Percentiles rank a stretch among this genome's conserved stretches.
These are phyloP conservation scores for Rutstroemia sp. DNA, from an alignment of 2,329 filamentous ascomycete genomes.

Conservation along the genomic window DNA sequence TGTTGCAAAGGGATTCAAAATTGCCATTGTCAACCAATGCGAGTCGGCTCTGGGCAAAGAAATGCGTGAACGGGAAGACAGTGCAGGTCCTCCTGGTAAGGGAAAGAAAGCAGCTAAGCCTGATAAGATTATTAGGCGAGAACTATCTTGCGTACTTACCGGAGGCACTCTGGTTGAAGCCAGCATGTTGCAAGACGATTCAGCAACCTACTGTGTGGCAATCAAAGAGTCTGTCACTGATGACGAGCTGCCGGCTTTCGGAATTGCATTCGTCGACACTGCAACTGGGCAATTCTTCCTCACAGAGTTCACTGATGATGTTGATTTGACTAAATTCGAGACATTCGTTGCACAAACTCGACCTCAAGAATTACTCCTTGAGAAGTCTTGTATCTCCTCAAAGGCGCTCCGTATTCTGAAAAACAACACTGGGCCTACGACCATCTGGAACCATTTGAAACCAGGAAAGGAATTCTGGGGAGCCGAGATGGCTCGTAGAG, in stretches of 20 bases:
- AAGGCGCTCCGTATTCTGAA: slow-evolving; percentile 90
- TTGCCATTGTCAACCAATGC: slow-evolving; percentile 92
- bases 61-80: slow-evolving; percentile 85
- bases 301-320: slow-evolving; percentile 87
- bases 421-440: slow-evolving; percentile 87
- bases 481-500: slow-evolving; percentile 71
- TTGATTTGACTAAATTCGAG: slow-evolving; percentile 92
- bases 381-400: slow-evolving; percentile 80
- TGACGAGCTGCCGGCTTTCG: slow-evolving; percentile 74
- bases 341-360: slow-evolving; percentile 90
- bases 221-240: slow-evolving; percentile 70
- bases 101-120: slow-evolving; percentile 31
- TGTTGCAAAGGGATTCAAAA: slow-evolving; percentile 95
- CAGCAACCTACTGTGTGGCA: slow-evolving; percentile 91
- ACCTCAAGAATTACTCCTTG: slow-evolving; percentile 80
- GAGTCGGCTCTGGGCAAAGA: slow-evolving; percentile 94
- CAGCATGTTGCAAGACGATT: slow-evolving; percentile 95
- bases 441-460: slow-evolving; percentile 92
- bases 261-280: slow-evolving; percentile 89
- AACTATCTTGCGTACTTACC: slow-evolving; percentile 85
- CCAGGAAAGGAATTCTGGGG: slow-evolving; percentile 85
- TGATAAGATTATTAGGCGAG: slow-evolving; percentile 88
- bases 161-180: slow-evolving; percentile 90
- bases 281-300: slow-evolving; percentile 92
- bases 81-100: slow-evolving; percentile 12